Evolutionary conservation across 2,329 filamentous ascomycete genomes (phyloP).

Genomic region (Claviceps monticola): DNA sequence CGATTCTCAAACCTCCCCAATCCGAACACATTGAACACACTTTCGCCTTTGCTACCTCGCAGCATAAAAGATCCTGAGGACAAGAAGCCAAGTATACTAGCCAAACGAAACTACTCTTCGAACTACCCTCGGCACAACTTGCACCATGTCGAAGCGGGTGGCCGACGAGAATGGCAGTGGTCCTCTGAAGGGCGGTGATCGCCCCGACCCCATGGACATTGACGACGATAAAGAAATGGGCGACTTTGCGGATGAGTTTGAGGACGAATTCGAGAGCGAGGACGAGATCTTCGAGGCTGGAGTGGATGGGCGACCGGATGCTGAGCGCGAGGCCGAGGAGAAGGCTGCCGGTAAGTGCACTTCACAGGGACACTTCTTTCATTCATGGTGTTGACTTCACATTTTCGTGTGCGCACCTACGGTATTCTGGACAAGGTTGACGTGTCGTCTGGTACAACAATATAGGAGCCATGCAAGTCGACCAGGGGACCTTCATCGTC

Average conservation of each 20-base stretch:
- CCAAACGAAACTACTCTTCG: too few species aligned
- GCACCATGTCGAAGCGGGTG: constrained; percentile 44
- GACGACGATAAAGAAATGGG: constrained; percentile 47
- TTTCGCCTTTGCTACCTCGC: not conserved
- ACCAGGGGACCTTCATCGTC: constrained; percentile 90
- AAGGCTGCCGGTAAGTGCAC: constrained; percentile 37
- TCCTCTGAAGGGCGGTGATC: constrained; percentile 46
- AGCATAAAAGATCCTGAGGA: too few species aligned
- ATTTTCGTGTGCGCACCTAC: too few species aligned
- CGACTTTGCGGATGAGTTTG: constrained; percentile 92
- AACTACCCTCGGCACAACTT: not conserved
- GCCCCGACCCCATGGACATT: constrained; percentile 52
- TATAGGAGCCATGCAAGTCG: constrained; percentile 65
- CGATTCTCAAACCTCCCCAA: not conserved
- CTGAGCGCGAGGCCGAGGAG: constrained; percentile 83
- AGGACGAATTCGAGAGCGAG: constrained; percentile 75
- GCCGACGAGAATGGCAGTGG: constrained; percentile 31
- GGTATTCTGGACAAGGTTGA: not conserved
- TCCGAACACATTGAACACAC: not conserved
- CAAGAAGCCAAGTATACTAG: too few species aligned
- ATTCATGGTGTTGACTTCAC: not conserved
- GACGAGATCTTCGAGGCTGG: constrained; percentile 92
- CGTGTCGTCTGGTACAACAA: too few species aligned
- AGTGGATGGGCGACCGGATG: constrained; percentile 83
- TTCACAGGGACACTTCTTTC: too few species aligned